Evolutionary conservation across 306 rosid genomes (phyloP), one percentile per base, ranked within the genome.

Genomic region (Vigna mungo): DNA sequence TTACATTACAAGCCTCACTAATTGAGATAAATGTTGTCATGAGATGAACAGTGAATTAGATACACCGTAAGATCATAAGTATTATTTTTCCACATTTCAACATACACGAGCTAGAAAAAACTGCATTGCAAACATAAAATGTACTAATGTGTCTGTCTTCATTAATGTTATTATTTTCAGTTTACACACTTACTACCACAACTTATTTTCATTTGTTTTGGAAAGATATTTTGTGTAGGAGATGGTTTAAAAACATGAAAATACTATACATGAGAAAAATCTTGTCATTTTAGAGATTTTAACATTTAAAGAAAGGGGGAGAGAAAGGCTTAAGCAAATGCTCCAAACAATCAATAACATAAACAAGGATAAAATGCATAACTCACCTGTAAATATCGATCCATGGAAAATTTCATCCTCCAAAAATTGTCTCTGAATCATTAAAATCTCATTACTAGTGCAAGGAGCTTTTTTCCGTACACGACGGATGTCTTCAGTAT

Each of bases 401-500:
- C 88, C 89, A 41, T 39, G 84, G 82, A 96, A 91, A 78, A 93
- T 83, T 74, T 86, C 94, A 66, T 88, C 98, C 82, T 91, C 99
- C 85, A 89, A 47, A 82, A 80, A 88, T 72, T 93, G 96, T 87
- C 98, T 90, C 83, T 85, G 94, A 81, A 96, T 91, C 88, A 85
- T 85, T 77, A 88, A 84, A 84, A 96, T 96, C 82, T 96, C 99
- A 66, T 83, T 85, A 34, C 74, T 64, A 25, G 98, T 89, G 74
- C 99, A 96, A 65, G 99, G 99, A 77, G 99, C 98, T 82, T 96
- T 96, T 84, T 87, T 96, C 37, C 99, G 86, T 13, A 85, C 62
- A 27, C 99, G 98, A 12, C 99, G 98, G 78, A 96, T 96, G 80
- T 89, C 98, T 85, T 91, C 98, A 52, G 98, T 93, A 82, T 77